A percentile compares a stretch with the other conserved stretches of the same genome.
These are phyloP conservation scores for Coemansia sp. DNA, from an alignment of 192 early-diverging fungal genomes.

Conservation along the genomic window DNA sequence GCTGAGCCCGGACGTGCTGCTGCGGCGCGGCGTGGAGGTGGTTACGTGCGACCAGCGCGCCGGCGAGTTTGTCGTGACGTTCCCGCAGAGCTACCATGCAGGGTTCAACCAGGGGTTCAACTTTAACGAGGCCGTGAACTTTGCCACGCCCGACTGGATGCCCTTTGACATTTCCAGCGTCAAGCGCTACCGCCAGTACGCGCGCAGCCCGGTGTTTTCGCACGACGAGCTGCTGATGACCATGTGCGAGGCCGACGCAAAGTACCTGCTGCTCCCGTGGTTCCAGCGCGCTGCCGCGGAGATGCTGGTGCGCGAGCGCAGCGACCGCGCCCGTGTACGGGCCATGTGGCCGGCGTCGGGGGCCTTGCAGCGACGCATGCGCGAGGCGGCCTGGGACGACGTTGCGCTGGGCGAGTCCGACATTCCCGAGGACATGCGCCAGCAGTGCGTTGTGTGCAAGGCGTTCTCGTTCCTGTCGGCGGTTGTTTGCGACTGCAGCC, in stretches of 20 bases:
- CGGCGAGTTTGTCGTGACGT: slow-evolving; percentile 92
- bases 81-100: slow-evolving; percentile 90
- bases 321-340: slow-evolving; percentile 47
- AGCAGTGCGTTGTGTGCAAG: slow-evolving; percentile 73
- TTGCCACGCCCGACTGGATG: slow-evolving; percentile 91
- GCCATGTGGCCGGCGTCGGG: slow-evolving; percentile 10
- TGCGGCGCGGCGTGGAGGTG: slow-evolving; percentile 72
- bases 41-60: slow-evolving; percentile 82
- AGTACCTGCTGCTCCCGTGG: slow-evolving; percentile 28
- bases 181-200: slow-evolving; percentile 73
- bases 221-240: slow-evolving; percentile 89
- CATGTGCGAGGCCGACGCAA: slow-evolving; percentile 44
- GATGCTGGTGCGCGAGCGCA: slow-evolving; percentile 58
- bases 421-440: slow-evolving; percentile 57
- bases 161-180: slow-evolving; percentile 77
- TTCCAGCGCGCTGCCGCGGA: slow-evolving; percentile 50
- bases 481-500: slow-evolving; percentile 59
- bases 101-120: slow-evolving; percentile 99
- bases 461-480: slow-evolving; percentile 70
- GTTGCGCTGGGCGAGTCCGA: slow-evolving; percentile 48
- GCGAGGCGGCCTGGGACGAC: slow-evolving; percentile 37
- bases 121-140: slow-evolving; percentile 96
- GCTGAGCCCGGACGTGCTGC: slow-evolving; percentile 73
- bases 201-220: slow-evolving; percentile 84
- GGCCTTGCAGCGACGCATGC: slow-evolving; percentile 5